Evolutionary conservation across 805 yeast genomes (phyloP).

Genomic region (Saturnispora diversa): DNA sequence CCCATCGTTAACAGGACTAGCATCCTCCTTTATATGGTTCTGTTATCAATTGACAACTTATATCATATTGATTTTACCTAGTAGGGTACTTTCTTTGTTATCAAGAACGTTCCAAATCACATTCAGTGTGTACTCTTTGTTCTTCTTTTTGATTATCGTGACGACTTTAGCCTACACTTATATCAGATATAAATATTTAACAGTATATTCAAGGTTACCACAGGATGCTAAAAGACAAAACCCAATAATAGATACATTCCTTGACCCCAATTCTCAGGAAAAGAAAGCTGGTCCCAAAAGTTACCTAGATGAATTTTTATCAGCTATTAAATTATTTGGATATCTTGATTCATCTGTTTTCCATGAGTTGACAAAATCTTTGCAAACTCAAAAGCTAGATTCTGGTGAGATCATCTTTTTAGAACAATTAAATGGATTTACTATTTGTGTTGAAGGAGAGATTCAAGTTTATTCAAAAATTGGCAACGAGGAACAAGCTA

Average conservation of each 20-base stretch:
- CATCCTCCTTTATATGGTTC: slow-evolving; percentile 19
- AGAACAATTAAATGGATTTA: slow-evolving; percentile 66
- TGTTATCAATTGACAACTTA: slow-evolving; percentile 14
- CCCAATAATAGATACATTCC: slow-evolving; percentile 40
- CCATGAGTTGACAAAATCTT: slow-evolving; percentile 83
- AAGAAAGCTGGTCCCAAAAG: slow-evolving; percentile 42
- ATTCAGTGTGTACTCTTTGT: slow-evolving; percentile 41
- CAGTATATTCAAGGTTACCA: slow-evolving; percentile 52
- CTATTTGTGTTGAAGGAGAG: slow-evolving; percentile 87
- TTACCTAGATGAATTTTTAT: slow-evolving; percentile 79
- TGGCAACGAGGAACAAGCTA: slow-evolving; percentile 23
- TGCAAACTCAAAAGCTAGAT: slow-evolving; percentile 79
- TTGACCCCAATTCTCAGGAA: slow-evolving; percentile 30
- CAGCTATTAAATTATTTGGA: slow-evolving; percentile 91
- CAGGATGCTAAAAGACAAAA: slow-evolving; percentile 37
- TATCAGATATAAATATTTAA: slow-evolving; percentile 55
- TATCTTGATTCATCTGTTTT: slow-evolving; percentile 85
- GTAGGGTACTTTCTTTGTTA: slow-evolving; percentile 24
- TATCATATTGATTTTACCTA: slow-evolving; percentile 11
- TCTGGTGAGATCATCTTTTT: slow-evolving; percentile 68
- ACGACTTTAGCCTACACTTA: slow-evolving; percentile 35
- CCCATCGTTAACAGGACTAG: slow-evolving; percentile 2
- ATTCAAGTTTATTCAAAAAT: slow-evolving; percentile 68
- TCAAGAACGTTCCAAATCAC: slow-evolving; percentile 44
- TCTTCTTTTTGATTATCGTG: slow-evolving; percentile 28